Percentiles rank a stretch among this genome's conserved stretches.
Evolutionary conservation across 768 basidiomycete genomes (phyloP).

Genomic region (Lactifluus echinatus): DNA sequence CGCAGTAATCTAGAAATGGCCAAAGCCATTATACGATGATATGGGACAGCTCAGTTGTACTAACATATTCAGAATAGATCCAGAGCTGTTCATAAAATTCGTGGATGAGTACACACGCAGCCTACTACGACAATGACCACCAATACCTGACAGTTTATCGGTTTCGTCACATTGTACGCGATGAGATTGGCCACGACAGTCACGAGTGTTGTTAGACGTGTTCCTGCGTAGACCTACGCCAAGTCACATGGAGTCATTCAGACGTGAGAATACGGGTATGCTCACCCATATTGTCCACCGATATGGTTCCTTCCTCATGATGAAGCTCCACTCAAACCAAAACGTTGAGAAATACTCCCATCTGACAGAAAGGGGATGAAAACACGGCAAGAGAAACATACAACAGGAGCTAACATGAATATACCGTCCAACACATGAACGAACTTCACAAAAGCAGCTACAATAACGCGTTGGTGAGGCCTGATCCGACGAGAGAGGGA

Average conservation of each 20-base stretch:
- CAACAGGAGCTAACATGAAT: background rate
- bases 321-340: constrained; percentile 15
- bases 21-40: background rate
- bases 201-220: background rate
- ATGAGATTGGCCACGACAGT: background rate
- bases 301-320: background rate
- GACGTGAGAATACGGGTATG: background rate
- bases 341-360: constrained; percentile 15
- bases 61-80: constrained; percentile 5
- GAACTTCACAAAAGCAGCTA: background rate
- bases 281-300: constrained; percentile 18
- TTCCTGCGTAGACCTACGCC: background rate
- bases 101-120: background rate
- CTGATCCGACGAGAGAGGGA: background rate
- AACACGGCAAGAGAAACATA: background rate
- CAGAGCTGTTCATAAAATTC: background rate
- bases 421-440: background rate
- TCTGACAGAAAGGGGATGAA: background rate
- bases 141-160: constrained; percentile 8
- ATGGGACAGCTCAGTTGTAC: background rate
- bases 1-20: background rate
- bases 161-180: background rate
- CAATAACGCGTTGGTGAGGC: background rate
- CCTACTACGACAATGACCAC: background rate
- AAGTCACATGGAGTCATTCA: background rate